Evolutionary conservation across 805 yeast species (phyloP).

Genomic region (Cephaloascus fragrans): DNA sequence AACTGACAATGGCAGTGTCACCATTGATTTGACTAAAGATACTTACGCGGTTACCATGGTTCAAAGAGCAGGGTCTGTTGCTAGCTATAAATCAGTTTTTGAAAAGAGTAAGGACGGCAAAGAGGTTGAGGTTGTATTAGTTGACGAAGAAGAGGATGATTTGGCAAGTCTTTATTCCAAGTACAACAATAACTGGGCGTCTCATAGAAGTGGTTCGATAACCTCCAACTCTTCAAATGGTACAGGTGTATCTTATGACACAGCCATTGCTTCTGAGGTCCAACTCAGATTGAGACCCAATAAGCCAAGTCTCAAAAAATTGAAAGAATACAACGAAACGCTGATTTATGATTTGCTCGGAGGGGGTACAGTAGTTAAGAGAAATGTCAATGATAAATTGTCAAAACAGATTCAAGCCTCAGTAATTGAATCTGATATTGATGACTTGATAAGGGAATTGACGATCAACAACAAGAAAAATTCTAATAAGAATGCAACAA

Average conservation of each 20-base stretch:
- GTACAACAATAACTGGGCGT: constrained; percentile 20
- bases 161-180: constrained; percentile 31
- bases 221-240: constrained; percentile 7
- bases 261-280: constrained; percentile 11
- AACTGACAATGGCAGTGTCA: constrained; percentile 24
- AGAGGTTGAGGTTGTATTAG: constrained; percentile 31
- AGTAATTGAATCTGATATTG: background rate
- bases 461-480: background rate
- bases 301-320: no score
- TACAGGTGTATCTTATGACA: constrained; percentile 11
- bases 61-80: constrained; percentile 21
- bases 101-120: constrained; percentile 26
- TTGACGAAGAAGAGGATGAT: constrained; percentile 27
- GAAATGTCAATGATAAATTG: background rate
- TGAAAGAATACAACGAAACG: no score
- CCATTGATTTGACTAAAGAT: constrained; percentile 31
- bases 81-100: constrained; percentile 27
- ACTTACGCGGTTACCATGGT: constrained; percentile 26
- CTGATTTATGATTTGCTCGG: no score
- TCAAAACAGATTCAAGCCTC: background rate
- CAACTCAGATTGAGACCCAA: constrained; percentile 5
- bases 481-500: background rate
- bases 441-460: constrained; percentile 1
- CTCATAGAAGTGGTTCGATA: constrained; percentile 10
- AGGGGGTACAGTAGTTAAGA: background rate